A percentile compares a stretch with the other conserved stretches of the same genome.
phyloP scores from a whole-genome alignment of 208 protist genomes.

The Endotrypanum monterogeii region DNA sequence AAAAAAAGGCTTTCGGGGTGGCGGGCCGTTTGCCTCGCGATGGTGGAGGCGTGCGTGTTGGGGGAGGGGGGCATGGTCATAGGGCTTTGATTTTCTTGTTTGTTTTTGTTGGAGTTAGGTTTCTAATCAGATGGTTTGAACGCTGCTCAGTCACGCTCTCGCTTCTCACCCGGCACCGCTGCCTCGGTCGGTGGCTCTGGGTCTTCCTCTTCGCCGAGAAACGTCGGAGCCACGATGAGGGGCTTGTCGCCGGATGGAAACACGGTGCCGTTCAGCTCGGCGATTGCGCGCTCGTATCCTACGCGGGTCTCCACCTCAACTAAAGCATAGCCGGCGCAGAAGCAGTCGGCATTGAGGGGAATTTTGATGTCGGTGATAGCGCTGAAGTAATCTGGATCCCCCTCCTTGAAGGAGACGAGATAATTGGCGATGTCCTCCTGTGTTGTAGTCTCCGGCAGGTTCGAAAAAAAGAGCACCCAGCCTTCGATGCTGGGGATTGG shows the following conservation, averaged over 20 bases:
- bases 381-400: constrained; percentile 62
- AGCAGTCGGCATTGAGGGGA: constrained; percentile 65
- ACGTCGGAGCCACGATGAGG: constrained; percentile 58
- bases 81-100: not conserved
- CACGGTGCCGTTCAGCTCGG: constrained; percentile 50
- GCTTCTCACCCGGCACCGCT: constrained; percentile 36
- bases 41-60: not conserved
- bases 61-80: not conserved
- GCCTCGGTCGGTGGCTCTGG: constrained; percentile 29
- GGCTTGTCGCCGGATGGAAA: constrained; percentile 45
- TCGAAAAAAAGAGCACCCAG: constrained; percentile 77
- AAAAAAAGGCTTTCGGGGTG: too few relatives aligned
- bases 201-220: constrained; percentile 77
- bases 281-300: constrained; percentile 62
- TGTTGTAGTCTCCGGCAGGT: constrained; percentile 65
- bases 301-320: constrained; percentile 69
- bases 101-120: constrained; percentile 2
- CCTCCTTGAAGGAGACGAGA: constrained; percentile 52
- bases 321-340: constrained; percentile 78
- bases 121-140: not conserved
- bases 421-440: constrained; percentile 67
- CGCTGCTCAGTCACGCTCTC: constrained; percentile 17
- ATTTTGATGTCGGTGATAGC: constrained; percentile 68
- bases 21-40: not conserved
- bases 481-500: constrained; percentile 85